Base-by-base conservation (phyloP, 495 filamentous ascomycete species). In the Aspergillus affinis region DNA sequence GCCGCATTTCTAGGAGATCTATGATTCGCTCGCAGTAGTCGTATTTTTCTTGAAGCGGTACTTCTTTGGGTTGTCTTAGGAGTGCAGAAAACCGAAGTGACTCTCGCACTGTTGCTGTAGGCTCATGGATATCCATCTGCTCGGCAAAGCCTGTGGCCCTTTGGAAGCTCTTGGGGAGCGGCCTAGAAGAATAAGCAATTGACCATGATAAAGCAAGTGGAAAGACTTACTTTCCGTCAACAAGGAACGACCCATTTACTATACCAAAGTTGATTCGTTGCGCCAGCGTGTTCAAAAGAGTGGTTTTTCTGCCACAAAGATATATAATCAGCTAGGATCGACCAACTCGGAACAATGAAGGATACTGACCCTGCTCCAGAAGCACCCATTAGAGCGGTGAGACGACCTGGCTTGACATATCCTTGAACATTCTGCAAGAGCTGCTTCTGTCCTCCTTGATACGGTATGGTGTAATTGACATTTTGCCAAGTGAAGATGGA, bases 401-500 rank as follows among this genome's bases (percentile, higher is more conserved):
- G 77, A 50, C 81, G 86, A 15, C 89, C 88, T 13, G 89, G 89
- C 55, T 83, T 83, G 18, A 91, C 87, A 65, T 81, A 90, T 51
- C 89, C 89, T 60, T 86, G 78, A 5, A 91, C 84, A 65, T 88
- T 75, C 21, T 84, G 72, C 6, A 92, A 69, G 1, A 91, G 68
- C 36, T 81, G 76, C 49, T 78, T 80, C 59, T 86, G 75, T 1
- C 85, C 83, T 36, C 78, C 81, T 41, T 86, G 78, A 65, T 80
- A 81, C 12, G 86, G 85, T 47, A 92, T 89, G 1, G 79, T 86
- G 64, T 94, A 96, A 66, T 85, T 87, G 45, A 96, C 84, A 60
- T 89, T 76, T 61, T 89, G 85, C 86, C 87, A 95, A 0, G 90
- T 93, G 62, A 95, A 87, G 26, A 95, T 69, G 0, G 82, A 79